A percentile compares a stretch with the other conserved stretches of the same genome.
phyloP scores from a whole-genome alignment of 208 protist genomes.

The Angomonas ambiguus region DNA sequence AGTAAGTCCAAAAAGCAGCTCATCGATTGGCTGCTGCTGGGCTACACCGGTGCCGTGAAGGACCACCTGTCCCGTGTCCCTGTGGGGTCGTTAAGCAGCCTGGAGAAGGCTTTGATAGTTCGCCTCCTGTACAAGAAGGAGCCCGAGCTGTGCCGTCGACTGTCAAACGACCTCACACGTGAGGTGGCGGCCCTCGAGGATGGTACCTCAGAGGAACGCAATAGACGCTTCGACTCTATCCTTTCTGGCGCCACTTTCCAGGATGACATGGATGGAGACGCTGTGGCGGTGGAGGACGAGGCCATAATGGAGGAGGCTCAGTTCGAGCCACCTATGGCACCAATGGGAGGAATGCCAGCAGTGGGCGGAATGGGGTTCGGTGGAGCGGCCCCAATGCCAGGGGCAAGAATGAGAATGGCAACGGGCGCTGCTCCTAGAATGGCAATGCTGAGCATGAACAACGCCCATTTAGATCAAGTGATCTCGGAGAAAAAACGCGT shows the following conservation, averaged over 20 bases:
- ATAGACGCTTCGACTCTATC: conserved; percentile 16
- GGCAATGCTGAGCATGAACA: background rate
- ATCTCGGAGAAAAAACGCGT: background rate
- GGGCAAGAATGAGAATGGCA: background rate
- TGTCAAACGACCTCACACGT: background rate
- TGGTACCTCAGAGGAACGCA: conserved; percentile 8
- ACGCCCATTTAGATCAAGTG: background rate
- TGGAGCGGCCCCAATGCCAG: background rate
- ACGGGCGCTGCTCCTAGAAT: background rate
- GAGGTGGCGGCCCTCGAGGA: background rate
- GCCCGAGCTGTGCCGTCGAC: conserved; percentile 8
- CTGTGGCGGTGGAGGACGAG: background rate
- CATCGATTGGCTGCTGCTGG: conserved; percentile 20
- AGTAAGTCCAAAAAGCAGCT: conserved; percentile 16
- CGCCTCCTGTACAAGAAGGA: background rate
- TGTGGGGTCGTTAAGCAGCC: background rate
- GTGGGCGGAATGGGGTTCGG: no score
- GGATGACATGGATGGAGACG: background rate
- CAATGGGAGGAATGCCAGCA: no score
- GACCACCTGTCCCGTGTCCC: background rate
- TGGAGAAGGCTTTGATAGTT: conserved; percentile 18
- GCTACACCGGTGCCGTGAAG: conserved; percentile 14
- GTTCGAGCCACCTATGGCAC: background rate
- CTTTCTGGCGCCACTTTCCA: background rate
- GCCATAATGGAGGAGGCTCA: conserved; percentile 5